Evolutionary conservation across 495 filamentous ascomycete species (phyloP).

Genomic region (Talaromyces ruber): DNA sequence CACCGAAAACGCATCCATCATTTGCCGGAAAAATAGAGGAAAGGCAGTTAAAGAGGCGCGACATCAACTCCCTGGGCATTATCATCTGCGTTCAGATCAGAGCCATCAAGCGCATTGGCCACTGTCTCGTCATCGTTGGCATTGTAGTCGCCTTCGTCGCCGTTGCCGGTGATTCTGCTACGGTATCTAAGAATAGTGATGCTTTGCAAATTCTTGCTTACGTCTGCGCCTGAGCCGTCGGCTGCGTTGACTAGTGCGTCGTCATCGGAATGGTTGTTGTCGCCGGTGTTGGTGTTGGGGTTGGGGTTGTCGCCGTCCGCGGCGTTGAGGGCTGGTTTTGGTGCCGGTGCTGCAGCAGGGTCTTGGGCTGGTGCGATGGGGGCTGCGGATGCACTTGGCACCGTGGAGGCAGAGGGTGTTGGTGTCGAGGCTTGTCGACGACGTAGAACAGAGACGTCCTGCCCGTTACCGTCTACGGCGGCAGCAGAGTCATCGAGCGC

Average conservation of each 20-base stretch:
- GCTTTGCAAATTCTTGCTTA: background rate
- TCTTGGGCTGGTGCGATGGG: background rate
- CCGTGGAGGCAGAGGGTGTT: background rate
- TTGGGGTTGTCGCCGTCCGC: background rate
- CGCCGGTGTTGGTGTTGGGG: background rate
- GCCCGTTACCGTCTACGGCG: background rate
- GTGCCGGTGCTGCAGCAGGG: background rate
- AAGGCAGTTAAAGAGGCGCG: background rate
- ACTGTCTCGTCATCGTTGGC: background rate
- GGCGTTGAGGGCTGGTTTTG: background rate
- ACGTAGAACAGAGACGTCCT: background rate
- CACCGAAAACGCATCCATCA: too few species aligned
- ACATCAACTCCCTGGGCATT: background rate
- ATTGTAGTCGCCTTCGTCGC: background rate
- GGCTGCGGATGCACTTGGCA: background rate
- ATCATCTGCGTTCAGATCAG: background rate
- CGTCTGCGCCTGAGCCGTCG: background rate
- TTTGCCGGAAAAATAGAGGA: background rate
- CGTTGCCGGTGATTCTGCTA: background rate
- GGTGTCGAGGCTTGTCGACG: background rate
- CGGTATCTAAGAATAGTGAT: background rate
- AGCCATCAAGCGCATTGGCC: background rate
- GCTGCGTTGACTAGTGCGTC: background rate
- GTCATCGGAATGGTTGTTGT: background rate
- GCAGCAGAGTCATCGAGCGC: background rate